These are phyloP conservation scores for Peronospora belbahrii DNA, from an alignment of 352 stramenopile genomes.

Conservation along the genomic window DNA sequence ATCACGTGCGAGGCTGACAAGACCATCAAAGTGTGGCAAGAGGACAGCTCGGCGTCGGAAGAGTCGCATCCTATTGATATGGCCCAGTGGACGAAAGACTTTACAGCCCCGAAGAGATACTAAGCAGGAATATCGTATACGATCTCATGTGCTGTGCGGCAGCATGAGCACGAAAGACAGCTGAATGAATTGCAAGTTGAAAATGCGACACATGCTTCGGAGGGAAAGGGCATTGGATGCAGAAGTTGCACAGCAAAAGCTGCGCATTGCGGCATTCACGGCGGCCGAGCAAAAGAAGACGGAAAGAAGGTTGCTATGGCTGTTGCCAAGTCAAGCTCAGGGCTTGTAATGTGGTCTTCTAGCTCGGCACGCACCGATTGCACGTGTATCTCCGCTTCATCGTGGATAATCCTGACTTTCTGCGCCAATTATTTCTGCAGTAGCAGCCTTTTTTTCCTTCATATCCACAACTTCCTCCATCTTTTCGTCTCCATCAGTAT, in stretches of 20 bases:
- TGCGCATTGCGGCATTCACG: conserved; percentile 57
- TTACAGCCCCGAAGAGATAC: conserved; percentile 75
- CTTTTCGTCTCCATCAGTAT: conserved; percentile 19
- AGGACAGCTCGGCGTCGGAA: conserved; percentile 91
- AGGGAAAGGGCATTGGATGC: conserved; percentile 58
- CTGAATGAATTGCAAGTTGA: conserved; percentile 47
- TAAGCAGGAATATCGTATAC: conserved; percentile 14
- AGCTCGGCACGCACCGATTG: conserved; percentile 46
- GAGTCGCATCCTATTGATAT: conserved; percentile 98
- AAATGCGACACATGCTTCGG: conserved; percentile 47
- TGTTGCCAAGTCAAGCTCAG: conserved; percentile 60
- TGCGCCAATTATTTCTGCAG: conserved; percentile 35
- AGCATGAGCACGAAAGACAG: conserved; percentile 47
- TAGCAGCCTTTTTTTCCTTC: conserved; percentile 14
- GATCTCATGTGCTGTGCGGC: background rate
- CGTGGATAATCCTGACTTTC: conserved; percentile 42
- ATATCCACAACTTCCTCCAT: conserved; percentile 31
- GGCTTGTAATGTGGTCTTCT: conserved; percentile 62
- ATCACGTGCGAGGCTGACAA: conserved; percentile 99
- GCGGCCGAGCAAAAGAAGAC: conserved; percentile 65
- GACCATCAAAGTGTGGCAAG: conserved; percentile 99
- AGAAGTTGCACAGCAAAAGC: conserved; percentile 63
- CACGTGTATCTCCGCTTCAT: conserved; percentile 58
- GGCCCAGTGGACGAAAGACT: conserved; percentile 93
- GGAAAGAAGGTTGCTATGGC: conserved; percentile 65